Evolutionary conservation across 2,329 filamentous ascomycete species (phyloP).

Genomic region (Aureobasidium sp.): DNA sequence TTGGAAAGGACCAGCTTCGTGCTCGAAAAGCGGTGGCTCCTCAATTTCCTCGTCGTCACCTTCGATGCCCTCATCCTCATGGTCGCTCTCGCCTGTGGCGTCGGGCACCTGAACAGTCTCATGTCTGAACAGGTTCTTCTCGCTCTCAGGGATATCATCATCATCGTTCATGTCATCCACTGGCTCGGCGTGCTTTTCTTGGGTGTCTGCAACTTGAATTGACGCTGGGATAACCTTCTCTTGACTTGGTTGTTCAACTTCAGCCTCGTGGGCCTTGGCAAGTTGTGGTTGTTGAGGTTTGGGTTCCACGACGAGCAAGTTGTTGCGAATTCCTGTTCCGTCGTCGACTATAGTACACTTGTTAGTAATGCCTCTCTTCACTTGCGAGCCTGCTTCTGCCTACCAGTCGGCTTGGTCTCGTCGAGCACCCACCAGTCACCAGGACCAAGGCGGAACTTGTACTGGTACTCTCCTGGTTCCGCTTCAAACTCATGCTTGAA

Average conservation of each 20-base stretch:
- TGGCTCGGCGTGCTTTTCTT: background rate
- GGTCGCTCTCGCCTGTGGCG: background rate
- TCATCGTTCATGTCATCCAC: background rate
- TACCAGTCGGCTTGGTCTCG: conserved; percentile 53
- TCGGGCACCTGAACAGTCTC: conserved; percentile 3
- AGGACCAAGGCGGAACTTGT: conserved; percentile 63
- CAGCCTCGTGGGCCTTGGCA: background rate
- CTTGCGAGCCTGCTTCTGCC: background rate
- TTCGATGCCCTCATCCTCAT: background rate
- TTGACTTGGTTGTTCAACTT: background rate
- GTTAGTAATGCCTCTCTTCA: background rate
- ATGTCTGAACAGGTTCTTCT: conserved; percentile 8
- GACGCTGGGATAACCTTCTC: background rate
- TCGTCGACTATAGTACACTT: conserved; percentile 35
- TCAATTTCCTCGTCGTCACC: background rate
- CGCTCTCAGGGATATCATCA: conserved; percentile 5
- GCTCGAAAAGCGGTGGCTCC: conserved; percentile 5
- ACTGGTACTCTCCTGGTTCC: conserved; percentile 55
- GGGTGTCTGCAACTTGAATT: background rate
- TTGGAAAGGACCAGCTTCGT: background rate
- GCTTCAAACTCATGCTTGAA: conserved; percentile 52
- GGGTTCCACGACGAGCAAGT: conserved; percentile 33
- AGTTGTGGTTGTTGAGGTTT: background rate
- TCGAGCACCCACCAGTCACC: conserved; percentile 65
- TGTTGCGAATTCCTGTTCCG: conserved; percentile 46